phyloP scores from a whole-genome alignment of 441 rosid species.

The Populus hybrid region DNA sequence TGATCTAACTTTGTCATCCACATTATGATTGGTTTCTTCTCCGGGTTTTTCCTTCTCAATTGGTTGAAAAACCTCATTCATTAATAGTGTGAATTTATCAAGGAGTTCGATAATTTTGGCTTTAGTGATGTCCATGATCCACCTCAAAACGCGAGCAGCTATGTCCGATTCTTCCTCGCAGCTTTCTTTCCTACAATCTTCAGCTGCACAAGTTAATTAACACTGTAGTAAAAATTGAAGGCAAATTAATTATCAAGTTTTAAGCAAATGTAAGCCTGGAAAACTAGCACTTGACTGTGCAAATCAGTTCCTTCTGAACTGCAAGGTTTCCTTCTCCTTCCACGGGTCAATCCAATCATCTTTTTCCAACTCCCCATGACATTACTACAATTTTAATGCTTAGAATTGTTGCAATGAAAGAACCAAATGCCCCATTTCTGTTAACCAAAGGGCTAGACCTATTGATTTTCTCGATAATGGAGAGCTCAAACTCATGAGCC shows the following conservation, averaged over 20 bases:
- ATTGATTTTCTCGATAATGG: not conserved
- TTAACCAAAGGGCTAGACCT: not conserved
- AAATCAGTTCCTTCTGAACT: not conserved
- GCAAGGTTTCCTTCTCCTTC: not conserved
- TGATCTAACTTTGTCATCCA: conserved; percentile 49
- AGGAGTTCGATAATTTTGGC: conserved; percentile 41
- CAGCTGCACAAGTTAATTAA: conserved; percentile 15
- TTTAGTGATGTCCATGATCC: conserved; percentile 52
- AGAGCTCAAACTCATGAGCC: not conserved
- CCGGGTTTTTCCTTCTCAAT: conserved; percentile 10
- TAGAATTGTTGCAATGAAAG: not conserved
- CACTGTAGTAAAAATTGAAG: not conserved
- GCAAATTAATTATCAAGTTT: not conserved
- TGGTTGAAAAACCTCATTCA: conserved; percentile 45
- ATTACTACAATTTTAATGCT: not conserved
- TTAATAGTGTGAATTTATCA: conserved; percentile 42
- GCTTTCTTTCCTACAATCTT: conserved; percentile 16
- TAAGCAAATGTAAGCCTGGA: not conserved
- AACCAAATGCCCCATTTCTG: not conserved
- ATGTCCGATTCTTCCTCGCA: conserved; percentile 25
- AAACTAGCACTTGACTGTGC: no score
- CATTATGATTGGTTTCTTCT: conserved; percentile 3
- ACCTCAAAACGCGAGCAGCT: conserved; percentile 27
- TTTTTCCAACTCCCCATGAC: not conserved
- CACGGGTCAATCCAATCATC: not conserved